Percentiles rank a stretch among this genome's conserved stretches.
These are phyloP conservation scores for Solanum hybrid DNA, from an alignment of 305 asterid species.

Conservation along the genomic window DNA sequence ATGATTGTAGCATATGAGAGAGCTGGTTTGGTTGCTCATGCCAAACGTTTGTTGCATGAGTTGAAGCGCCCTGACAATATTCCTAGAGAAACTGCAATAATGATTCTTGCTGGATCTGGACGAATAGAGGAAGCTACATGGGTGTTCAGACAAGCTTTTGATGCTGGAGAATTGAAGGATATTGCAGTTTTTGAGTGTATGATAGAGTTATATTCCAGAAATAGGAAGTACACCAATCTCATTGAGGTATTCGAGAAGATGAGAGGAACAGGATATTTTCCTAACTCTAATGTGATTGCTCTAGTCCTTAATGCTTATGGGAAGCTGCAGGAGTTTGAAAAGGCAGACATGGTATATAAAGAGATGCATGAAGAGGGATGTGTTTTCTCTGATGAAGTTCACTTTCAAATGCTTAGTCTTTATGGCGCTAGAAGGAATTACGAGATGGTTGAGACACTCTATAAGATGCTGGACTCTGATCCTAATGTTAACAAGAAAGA, in stretches of 20 bases:
- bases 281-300: conserved; percentile 47
- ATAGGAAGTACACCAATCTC: conserved; percentile 49
- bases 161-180: conserved; percentile 66
- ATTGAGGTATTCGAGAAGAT: conserved; percentile 75
- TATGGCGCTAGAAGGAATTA: conserved; percentile 57
- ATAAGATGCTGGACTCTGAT: conserved; percentile 43
- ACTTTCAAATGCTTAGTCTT: conserved; percentile 82
- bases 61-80: conserved; percentile 78
- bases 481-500: conserved; percentile 69
- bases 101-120: conserved; percentile 74
- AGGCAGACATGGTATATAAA: conserved; percentile 48
- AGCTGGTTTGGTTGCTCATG: conserved; percentile 83
- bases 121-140: conserved; percentile 88
- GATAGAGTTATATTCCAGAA: conserved; percentile 63
- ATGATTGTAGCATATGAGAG: conserved; percentile 86
- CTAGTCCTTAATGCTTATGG: conserved; percentile 74
- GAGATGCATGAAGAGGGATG: conserved; percentile 77
- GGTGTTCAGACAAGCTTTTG: conserved; percentile 77
- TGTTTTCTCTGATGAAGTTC: conserved; percentile 63
- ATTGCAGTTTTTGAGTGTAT: conserved; percentile 54
- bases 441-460: conserved; percentile 47
- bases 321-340: conserved; percentile 56
- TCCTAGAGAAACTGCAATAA: conserved; percentile 73
- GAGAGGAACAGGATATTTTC: conserved; percentile 62
- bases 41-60: conserved; percentile 67